Evolutionary conservation across 441 rosid genomes (phyloP).

Genomic region (Gossypium davidsonii): DNA sequence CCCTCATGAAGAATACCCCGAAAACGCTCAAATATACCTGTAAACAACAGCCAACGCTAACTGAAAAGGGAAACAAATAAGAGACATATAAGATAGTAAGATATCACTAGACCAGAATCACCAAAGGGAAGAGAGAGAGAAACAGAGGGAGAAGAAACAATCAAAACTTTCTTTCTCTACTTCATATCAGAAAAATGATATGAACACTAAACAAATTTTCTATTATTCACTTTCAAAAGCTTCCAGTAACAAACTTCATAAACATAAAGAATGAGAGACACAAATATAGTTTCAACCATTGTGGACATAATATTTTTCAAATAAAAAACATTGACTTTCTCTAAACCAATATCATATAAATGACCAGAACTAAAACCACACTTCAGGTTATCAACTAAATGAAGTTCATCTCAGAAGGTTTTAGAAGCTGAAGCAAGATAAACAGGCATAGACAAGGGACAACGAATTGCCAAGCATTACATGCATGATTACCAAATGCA

Average conservation of each 20-base stretch:
- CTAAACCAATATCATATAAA: neutral
- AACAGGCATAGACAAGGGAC: neutral
- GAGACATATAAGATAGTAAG: neutral
- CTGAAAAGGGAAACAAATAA: neutral
- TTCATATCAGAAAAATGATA: constrained; percentile 2
- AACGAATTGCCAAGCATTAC: neutral
- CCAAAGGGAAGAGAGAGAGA: neutral
- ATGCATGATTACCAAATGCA: neutral
- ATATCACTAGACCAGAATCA: neutral
- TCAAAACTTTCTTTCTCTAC: neutral
- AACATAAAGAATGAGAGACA: neutral
- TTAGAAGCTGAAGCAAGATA: neutral
- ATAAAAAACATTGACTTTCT: neutral
- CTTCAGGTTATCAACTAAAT: neutral
- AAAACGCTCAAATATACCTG: constrained; percentile 89
- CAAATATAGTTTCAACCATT: neutral
- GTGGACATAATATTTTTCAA: neutral
- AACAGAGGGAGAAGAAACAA: neutral
- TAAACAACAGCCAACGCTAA: constrained; percentile 1
- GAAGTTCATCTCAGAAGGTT: neutral
- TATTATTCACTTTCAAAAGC: neutral
- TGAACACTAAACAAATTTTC: neutral
- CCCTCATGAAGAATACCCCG: constrained; percentile 94
- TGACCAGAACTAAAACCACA: neutral
- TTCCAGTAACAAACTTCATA: neutral